Evolutionary conservation across 2,329 filamentous ascomycete genomes (phyloP).

Genomic region (Didymella arachidicola): DNA sequence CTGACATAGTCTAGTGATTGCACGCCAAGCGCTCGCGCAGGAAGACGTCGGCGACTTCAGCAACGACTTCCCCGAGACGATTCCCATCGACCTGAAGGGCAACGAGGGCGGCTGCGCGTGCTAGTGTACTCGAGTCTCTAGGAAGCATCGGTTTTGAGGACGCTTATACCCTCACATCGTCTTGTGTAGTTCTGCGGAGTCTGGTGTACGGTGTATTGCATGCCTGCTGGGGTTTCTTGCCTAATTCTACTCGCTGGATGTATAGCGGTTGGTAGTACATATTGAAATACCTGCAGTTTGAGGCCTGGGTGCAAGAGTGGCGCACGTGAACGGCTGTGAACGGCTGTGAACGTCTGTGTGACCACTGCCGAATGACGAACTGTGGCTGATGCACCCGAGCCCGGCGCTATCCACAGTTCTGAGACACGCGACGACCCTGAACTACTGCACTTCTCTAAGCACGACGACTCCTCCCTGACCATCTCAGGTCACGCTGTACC

Average conservation of each 20-base stretch:
- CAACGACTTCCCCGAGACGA: slow-evolving; percentile 95
- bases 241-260: slow-evolving; percentile 25
- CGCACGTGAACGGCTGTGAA: slow-evolving; percentile 4
- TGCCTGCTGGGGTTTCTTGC: slow-evolving; percentile 22
- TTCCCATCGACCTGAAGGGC: slow-evolving; percentile 96
- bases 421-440: slow-evolving; percentile 24
- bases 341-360: not conserved
- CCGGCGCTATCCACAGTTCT: slow-evolving; percentile 12
- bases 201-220: slow-evolving; percentile 35
- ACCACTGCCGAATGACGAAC: slow-evolving; percentile 25
- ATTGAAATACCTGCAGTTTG: slow-evolving; percentile 15
- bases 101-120: slow-evolving; percentile 93
- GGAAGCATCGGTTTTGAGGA: slow-evolving; percentile 20
- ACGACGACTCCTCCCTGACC: slow-evolving; percentile 12
- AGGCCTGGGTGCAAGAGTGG: not conserved
- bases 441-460: slow-evolving; percentile 15
- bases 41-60: slow-evolving; percentile 98
- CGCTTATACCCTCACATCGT: slow-evolving; percentile 10
- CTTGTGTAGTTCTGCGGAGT: slow-evolving; percentile 32
- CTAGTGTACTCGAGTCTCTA: slow-evolving; percentile 53
- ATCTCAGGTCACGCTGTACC: slow-evolving; percentile 9
- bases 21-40: slow-evolving; percentile 91
- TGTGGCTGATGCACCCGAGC: slow-evolving; percentile 27
- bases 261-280: slow-evolving; percentile 22
- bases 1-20: slow-evolving; percentile 73